Evolutionary conservation across 768 basidiomycete species (phyloP).

Genomic region (Phallus indusiatus): DNA sequence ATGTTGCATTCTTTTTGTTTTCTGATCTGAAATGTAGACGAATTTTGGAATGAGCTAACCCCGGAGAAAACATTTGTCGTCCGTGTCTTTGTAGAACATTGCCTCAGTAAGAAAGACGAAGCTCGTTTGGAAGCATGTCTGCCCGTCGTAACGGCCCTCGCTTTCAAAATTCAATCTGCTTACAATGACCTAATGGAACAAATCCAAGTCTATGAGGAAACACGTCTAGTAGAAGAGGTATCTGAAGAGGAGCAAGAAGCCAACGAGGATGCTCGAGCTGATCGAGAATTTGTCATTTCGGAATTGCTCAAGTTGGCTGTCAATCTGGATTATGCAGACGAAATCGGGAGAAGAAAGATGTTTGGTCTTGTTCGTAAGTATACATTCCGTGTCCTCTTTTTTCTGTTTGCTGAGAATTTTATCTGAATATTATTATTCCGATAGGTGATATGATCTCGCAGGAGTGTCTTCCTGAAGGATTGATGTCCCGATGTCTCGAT

Average conservation of each 20-base stretch:
- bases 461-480: slow-evolving; percentile 53
- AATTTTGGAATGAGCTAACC: slow-evolving; percentile 60
- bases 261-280: slow-evolving; percentile 38
- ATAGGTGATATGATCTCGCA: slow-evolving; percentile 76
- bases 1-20: background rate
- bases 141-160: slow-evolving; percentile 78
- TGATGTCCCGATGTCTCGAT: slow-evolving; percentile 74
- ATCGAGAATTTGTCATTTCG: slow-evolving; percentile 59
- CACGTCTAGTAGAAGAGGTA: slow-evolving; percentile 22
- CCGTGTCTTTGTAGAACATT: slow-evolving; percentile 76
- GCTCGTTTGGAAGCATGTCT: slow-evolving; percentile 56
- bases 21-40: slow-evolving; percentile 33
- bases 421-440: background rate
- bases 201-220: slow-evolving; percentile 25
- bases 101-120: slow-evolving; percentile 48
- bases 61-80: slow-evolving; percentile 75
- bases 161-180: slow-evolving; percentile 58
- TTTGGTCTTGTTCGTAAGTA: slow-evolving; percentile 72
- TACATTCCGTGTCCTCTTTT: background rate
- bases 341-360: slow-evolving; percentile 84
- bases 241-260: slow-evolving; percentile 31
- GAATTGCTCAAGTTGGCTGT: slow-evolving; percentile 76
- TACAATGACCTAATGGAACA: slow-evolving; percentile 57
- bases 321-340: slow-evolving; percentile 83
- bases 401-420: background rate